Base-by-base conservation (phyloP, 345 rosid species). In the Eucalyptus cloeziana region DNA sequence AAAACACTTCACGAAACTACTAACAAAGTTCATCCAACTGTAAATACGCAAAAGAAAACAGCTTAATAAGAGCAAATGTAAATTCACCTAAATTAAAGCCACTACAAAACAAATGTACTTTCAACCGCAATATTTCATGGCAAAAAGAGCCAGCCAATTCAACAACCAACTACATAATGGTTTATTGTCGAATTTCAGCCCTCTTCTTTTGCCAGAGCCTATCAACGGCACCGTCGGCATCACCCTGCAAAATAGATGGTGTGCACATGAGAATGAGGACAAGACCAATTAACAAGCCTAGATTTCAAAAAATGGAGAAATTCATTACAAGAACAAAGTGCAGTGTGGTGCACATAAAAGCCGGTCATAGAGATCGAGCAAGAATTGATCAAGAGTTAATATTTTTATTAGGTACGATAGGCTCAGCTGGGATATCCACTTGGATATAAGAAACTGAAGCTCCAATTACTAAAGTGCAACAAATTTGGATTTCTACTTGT, bases 181-280 rank as follows among this genome's bases (percentile, higher is more conserved):
- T 37, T 85, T 89, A 89, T 87, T 94, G 93, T 49, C 89, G 90
- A 21, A 89, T 51, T 85, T 94, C 95, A 52, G 90, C 91, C 80
- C 88, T 92, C 93, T 93, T 95, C 93, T 94, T 94, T 88, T 92
- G 95, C 97, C 97, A 95, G 19, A 93, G 94, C 92, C 94, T 91
- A 71, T 93, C 96, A n/a, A 94, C 15, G 30, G 92, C 94, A 87
- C 95, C 92, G 88, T 94, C 96, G 14, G 92, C 96, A 89, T 93
- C 96, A 47, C 94, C 96, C 95, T 94, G 89, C 88, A 93, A 89
- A 40, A 44, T 31, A 30, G 85, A 76, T 11, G 37, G 47, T 6
- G 44, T 6, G 47, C 12, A 40, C 76, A 40, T 25, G 14, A 44
- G 49, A n/a, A 21, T 33, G 8, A 76, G 27, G 8, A 76, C 27